phyloP scores from a whole-genome alignment of 2,329 filamentous ascomycete genomes.

The Claviceps africana region DNA sequence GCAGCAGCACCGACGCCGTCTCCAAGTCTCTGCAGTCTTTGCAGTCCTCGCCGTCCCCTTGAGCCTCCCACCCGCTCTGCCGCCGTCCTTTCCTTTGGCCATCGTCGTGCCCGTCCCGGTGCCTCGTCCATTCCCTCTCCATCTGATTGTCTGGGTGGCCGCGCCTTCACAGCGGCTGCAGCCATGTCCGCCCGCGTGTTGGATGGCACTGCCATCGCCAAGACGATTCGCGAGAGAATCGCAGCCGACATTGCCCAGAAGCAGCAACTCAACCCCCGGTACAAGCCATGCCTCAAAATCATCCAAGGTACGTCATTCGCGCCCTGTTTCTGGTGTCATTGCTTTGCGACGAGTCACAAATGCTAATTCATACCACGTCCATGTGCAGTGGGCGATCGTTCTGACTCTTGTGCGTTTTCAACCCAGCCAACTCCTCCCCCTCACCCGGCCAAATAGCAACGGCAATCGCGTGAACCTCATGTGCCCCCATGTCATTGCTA shows the following conservation, averaged over 20 bases:
- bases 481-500: not conserved
- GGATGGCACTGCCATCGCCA: conserved; percentile 91
- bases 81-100: not conserved
- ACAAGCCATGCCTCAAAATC: conserved; percentile 81
- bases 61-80: not conserved
- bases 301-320: conserved; percentile 59
- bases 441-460: not conserved
- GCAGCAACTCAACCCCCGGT: conserved; percentile 73
- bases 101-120: conserved; percentile 1
- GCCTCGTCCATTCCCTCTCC: not conserved
- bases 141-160: conserved; percentile 7
- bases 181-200: conserved; percentile 82
- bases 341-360: conserved; percentile 10
- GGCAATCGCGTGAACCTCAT: not conserved
- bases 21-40: not conserved
- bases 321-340: conserved; percentile 4
- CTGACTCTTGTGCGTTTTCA: conserved; percentile 59
- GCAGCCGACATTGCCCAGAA: conserved; percentile 66
- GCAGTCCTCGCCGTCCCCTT: not conserved
- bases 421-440: conserved; percentile 3
- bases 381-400: conserved; percentile 67
- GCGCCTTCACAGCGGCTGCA: conserved; percentile 32
- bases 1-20: too few relatives aligned
- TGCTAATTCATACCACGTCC: conserved; percentile 11
- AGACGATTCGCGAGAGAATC: conserved; percentile 72